These are phyloP conservation scores for Volvariella volvacea DNA, from an alignment of 1,284 basidiomycete species.

Conservation along the genomic window DNA sequence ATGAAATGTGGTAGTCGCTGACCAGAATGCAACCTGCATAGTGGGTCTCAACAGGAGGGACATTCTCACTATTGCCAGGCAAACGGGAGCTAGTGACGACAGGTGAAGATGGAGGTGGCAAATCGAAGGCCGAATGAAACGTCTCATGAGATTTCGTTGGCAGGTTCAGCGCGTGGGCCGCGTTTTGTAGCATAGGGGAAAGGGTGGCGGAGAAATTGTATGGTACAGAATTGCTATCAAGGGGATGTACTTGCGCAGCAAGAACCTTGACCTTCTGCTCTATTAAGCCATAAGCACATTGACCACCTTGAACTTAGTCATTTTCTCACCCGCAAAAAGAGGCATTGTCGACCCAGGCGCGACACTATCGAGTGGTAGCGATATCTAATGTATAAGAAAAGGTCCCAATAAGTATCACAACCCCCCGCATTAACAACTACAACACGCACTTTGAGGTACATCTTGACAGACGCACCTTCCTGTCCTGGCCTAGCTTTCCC, in stretches of 20 bases:
- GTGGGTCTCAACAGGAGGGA: constrained; percentile 47
- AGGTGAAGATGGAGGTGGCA: constrained; percentile 26
- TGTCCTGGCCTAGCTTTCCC: constrained; percentile 59
- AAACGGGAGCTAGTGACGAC: constrained; percentile 29
- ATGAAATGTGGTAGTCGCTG: constrained; percentile 69
- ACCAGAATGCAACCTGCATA: constrained; percentile 72
- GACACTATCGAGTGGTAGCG: constrained; percentile 56
- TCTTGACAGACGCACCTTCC: constrained; percentile 59
- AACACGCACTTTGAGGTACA: constrained; percentile 65
- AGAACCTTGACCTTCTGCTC: constrained; percentile 75
- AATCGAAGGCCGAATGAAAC: constrained; percentile 49
- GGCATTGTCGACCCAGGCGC: constrained; percentile 60
- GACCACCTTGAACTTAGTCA: constrained; percentile 1
- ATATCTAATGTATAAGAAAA: too few species aligned
- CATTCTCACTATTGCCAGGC: constrained; percentile 21
- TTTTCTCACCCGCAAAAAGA: constrained; percentile 60
- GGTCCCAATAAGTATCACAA: too few species aligned
- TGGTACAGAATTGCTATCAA: constrained; percentile 61
- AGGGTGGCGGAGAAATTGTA: constrained; percentile 64
- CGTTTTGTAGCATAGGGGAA: constrained; percentile 60
- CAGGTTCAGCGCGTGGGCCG: constrained; percentile 61
- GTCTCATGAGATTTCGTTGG: constrained; percentile 52
- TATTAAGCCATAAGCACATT: constrained; percentile 17
- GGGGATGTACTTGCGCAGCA: constrained; percentile 64
- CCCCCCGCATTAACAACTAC: not conserved